These are phyloP conservation scores for Pseudogymnoascus verrucosus DNA, from an alignment of 2,329 filamentous ascomycete species.

Conservation along the genomic window DNA sequence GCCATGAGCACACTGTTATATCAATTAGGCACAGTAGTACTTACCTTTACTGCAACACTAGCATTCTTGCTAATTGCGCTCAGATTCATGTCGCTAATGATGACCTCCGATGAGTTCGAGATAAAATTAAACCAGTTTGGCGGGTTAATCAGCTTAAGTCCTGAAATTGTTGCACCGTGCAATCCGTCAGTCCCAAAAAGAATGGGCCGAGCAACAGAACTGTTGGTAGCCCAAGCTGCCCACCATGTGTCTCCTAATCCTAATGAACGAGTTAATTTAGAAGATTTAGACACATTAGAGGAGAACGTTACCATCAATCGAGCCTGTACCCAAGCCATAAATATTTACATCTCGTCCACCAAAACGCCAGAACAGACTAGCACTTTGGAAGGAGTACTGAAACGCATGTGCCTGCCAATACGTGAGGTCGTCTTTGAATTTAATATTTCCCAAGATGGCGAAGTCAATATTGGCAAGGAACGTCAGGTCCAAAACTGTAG, in stretches of 20 bases:
- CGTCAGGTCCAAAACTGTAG: slow-evolving; percentile 47
- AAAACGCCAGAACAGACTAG: slow-evolving; percentile 50
- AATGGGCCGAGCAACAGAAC: slow-evolving; percentile 45
- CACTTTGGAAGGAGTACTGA: slow-evolving; percentile 48
- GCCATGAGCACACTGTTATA: slow-evolving; percentile 31
- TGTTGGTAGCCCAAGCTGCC: slow-evolving; percentile 42
- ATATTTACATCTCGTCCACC: slow-evolving; percentile 51
- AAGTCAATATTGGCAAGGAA: slow-evolving; percentile 49
- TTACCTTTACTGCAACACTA: slow-evolving; percentile 43
- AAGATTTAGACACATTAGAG: slow-evolving; percentile 39
- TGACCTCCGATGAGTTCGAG: slow-evolving; percentile 44
- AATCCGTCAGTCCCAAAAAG: slow-evolving; percentile 46
- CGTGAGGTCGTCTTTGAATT: slow-evolving; percentile 47
- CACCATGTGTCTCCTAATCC: slow-evolving; percentile 29
- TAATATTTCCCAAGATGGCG: slow-evolving; percentile 29
- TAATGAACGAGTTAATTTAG: neutral
- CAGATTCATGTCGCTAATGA: slow-evolving; percentile 46
- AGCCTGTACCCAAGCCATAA: slow-evolving; percentile 43
- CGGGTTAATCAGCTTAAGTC: slow-evolving; percentile 46
- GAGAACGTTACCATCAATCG: slow-evolving; percentile 44
- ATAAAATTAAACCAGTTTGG: slow-evolving; percentile 45
- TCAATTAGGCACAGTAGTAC: neutral
- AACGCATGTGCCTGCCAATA: slow-evolving; percentile 52
- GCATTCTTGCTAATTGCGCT: slow-evolving; percentile 38
- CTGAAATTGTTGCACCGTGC: slow-evolving; percentile 39